Evolutionary conservation across 1,284 basidiomycete species (phyloP), one percentile per base, ranked within the genome.

Genomic region (Microbotryum scabiosae): DNA sequence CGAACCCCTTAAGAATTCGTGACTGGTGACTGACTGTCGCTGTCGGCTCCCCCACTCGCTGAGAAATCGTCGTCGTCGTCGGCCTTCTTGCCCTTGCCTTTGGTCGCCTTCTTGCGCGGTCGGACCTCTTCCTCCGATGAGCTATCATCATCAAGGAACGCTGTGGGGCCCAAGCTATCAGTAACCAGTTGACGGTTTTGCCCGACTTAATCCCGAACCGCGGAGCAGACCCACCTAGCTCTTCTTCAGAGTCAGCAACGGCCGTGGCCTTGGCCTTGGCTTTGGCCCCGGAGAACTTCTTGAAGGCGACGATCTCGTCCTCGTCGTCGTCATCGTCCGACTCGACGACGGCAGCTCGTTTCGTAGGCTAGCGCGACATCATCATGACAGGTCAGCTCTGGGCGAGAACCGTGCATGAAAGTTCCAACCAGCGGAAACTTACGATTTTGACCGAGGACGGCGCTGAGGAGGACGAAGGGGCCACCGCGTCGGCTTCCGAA

Each of bases 221-320:
- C 4, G 28, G 28, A 7, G 14, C 26, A 9, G 8, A 32, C 59
- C 10, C 10, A 57, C 55, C 64, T 9, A 62, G 58, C 21, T 60
- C 51, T 6, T 60, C 65, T n/a, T 72, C 68, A 23, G 72, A 69
- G 46, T 68, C 68, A 18, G 71, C 65, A 3, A 66, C 51, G 7
- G 67, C 56, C 9, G 58, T 36, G 7, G 47, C 25, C 54, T 55
- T 54, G 14, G 54, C 25, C 5, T 47, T 51, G 30, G 54, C 32
- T 30, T 57, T 64, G 25, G 44, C 51, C 18, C 49, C 43, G 28
- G 44, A 57, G 56, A 65, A 70, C 18, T 67, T 58, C 16, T 63
- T 66, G 26, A 36, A 62, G 51, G 47, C 44, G 14, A 60, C 54
- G 36, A 52, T 16, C 50, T 64, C 48, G 54, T 60, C 46, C 56